Conservation (phyloP, 2,329 filamentous ascomycete species). For the Daldinia eschscholtzii region DNA sequence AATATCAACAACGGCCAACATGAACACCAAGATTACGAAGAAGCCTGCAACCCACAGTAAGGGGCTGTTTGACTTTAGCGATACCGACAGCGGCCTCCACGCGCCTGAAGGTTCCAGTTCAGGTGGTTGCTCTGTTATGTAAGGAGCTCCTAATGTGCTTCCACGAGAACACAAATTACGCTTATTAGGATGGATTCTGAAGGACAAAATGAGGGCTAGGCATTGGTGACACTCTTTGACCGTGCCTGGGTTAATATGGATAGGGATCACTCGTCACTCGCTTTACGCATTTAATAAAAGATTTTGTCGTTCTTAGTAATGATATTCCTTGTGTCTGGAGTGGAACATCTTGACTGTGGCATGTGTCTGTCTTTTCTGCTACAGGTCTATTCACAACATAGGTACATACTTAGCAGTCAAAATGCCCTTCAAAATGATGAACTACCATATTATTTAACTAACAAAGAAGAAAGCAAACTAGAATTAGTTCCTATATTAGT, state of each 20-base stretch:
- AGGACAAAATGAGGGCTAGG: slow-evolving; percentile 9
- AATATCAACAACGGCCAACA: slow-evolving; percentile 30
- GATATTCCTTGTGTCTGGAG: background rate
- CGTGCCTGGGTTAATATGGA: slow-evolving; percentile 10
- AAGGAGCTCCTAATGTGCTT: background rate
- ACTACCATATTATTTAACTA: too few relatives aligned
- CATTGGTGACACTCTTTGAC: slow-evolving; percentile 10
- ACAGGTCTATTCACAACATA: background rate
- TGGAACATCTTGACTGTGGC: background rate
- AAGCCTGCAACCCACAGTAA: slow-evolving; percentile 33
- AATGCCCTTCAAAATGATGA: too few relatives aligned
- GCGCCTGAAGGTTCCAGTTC: slow-evolving; percentile 11
- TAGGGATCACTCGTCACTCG: slow-evolving; percentile 28
- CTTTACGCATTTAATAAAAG: slow-evolving; percentile 20
- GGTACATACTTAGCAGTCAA: background rate
- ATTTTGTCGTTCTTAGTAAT: background rate
- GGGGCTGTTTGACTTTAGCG: slow-evolving; percentile 42
- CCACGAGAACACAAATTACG: slow-evolving; percentile 20
- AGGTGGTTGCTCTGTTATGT: slow-evolving; percentile 35
- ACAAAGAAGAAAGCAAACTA: too few relatives aligned
- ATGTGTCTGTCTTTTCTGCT: background rate
- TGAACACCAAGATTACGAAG: slow-evolving; percentile 23
- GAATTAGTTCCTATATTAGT: too few relatives aligned
- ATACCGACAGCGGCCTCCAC: slow-evolving; percentile 29
- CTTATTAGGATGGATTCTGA: background rate